A percentile compares a stretch with the other conserved stretches of the same genome.
These are phyloP conservation scores for Clausena lansium DNA, from an alignment of 345 rosid genomes.

Conservation along the genomic window DNA sequence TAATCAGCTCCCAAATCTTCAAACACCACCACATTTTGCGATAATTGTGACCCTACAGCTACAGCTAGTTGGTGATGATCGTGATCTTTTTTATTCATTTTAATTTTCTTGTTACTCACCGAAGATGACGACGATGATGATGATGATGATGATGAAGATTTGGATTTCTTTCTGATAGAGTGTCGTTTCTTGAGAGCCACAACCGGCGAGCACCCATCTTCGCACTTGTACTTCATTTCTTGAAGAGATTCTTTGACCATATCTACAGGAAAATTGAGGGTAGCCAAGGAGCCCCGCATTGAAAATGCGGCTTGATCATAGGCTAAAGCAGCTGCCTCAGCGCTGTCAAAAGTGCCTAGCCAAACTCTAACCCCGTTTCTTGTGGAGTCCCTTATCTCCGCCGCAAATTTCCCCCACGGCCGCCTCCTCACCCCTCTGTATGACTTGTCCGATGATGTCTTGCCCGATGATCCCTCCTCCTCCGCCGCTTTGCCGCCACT, in stretches of 20 bases:
- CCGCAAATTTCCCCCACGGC: slow-evolving; percentile 80
- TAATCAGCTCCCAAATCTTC: slow-evolving; percentile 75
- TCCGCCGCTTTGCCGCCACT: too few species aligned
- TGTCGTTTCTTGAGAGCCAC: slow-evolving; percentile 58
- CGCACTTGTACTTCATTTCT: slow-evolving; percentile 42
- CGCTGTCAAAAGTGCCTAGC: slow-evolving; percentile 73
- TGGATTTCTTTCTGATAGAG: slow-evolving; percentile 40
- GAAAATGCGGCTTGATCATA: slow-evolving; percentile 78
- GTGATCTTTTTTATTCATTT: slow-evolving; percentile 15
- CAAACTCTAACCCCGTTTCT: slow-evolving; percentile 67
- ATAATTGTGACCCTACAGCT: slow-evolving; percentile 8
- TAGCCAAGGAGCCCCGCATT: slow-evolving; percentile 50
- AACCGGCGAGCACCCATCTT: slow-evolving; percentile 65
- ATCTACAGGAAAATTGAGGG: slow-evolving; percentile 62
- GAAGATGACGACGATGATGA: neutral
- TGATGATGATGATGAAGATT: neutral
- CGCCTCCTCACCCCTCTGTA: slow-evolving; percentile 68
- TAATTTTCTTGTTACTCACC: slow-evolving; percentile 22
- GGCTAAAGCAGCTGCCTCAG: slow-evolving; percentile 72
- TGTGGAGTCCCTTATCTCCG: slow-evolving; percentile 73
- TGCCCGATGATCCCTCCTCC: neutral
- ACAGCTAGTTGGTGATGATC: neutral
- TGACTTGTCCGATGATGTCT: slow-evolving; percentile 20
- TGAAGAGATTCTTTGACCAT: slow-evolving; percentile 50
- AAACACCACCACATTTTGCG: slow-evolving; percentile 44